Evolutionary conservation across 129 eudicot species (phyloP), one percentile per base, ranked within the genome.

Genomic region (Tanacetum coccineum): DNA sequence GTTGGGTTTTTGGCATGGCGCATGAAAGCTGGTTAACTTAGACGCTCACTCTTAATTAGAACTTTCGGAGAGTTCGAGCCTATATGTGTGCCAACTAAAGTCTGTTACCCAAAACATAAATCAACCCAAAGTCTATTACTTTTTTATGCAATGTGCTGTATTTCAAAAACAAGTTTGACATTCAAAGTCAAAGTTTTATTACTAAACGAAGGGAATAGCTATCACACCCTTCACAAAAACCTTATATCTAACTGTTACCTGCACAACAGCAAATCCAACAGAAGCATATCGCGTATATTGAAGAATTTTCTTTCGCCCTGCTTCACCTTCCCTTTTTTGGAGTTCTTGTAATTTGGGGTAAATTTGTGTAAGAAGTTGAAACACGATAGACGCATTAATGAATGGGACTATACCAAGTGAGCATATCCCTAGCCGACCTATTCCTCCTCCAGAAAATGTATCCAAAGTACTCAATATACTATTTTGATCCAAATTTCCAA

Each of bases 361-460:
- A 57, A 94, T 73, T 81, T 94, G 99, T 13, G 97, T 69, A 50
- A 94, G 87, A 66, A 94, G 95, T 81, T 94, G 99, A 80, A 94
- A 89, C 73, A 94, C 97, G 61, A 94, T 94, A 53, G 87, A 88
- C n/a, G 99, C 97, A 76, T 94, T 94, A 78, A 94, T 94, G 32
- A 89, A 94, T 1, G 99, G 99, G 68, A 94, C 99, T 68, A 94
- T 94, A 22, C 99, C 99, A 76, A 94, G 99, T 8, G 99, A 94
- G 64, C 97, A 86, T 71, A 94, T 87, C 67, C 99, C 97, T 20
- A 94, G 88, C 6, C 99, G 87, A 47, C 99, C 99, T 42, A 94
- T 94, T 50, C 99, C 99, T 56, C 99, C 99, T 59, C 99, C 99
- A 66, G 99, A 94, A 78, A 94, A 94, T n/a, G 97, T 80, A 80